These are phyloP conservation scores for Puccinia coronata DNA, from an alignment of 1,284 basidiomycete species.

Conservation along the genomic window DNA sequence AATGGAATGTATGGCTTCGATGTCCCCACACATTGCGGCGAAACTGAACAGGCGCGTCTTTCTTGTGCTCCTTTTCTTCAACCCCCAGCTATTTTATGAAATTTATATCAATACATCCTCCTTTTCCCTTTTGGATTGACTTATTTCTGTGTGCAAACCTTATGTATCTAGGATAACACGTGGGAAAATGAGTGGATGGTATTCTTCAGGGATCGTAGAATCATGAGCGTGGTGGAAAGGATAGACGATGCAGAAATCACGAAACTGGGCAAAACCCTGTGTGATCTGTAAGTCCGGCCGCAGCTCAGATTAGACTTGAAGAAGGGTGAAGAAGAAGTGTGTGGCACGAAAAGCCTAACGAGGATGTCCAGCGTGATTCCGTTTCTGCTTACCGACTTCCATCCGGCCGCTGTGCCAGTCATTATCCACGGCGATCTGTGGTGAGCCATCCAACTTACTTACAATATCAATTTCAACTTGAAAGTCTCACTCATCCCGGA, in stretches of 20 bases:
- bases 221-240: conserved; percentile 65
- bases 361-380: conserved; percentile 70
- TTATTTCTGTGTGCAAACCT: background rate
- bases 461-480: conserved; percentile 25
- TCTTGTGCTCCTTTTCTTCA: background rate
- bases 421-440: conserved; percentile 84
- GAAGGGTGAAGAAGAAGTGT: no score
- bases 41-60: conserved; percentile 65
- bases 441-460: conserved; percentile 58
- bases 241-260: conserved; percentile 64
- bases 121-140: conserved; percentile 3
- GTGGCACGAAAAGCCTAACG: background rate
- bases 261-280: conserved; percentile 65
- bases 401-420: conserved; percentile 68
- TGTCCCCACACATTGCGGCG: conserved; percentile 77
- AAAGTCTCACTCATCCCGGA: conserved; percentile 11
- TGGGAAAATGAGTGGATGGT: conserved; percentile 62
- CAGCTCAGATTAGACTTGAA: no score
- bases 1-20: conserved; percentile 69
- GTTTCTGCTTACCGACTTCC: conserved; percentile 66
- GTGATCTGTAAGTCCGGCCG: conserved; percentile 63
- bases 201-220: conserved; percentile 66
- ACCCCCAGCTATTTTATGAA: background rate
- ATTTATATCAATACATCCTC: conserved; percentile 6
- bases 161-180: conserved; percentile 22